Base-by-base conservation (phyloP, 2,329 filamentous ascomycete genomes). In the Penicillium sp. region DNA sequence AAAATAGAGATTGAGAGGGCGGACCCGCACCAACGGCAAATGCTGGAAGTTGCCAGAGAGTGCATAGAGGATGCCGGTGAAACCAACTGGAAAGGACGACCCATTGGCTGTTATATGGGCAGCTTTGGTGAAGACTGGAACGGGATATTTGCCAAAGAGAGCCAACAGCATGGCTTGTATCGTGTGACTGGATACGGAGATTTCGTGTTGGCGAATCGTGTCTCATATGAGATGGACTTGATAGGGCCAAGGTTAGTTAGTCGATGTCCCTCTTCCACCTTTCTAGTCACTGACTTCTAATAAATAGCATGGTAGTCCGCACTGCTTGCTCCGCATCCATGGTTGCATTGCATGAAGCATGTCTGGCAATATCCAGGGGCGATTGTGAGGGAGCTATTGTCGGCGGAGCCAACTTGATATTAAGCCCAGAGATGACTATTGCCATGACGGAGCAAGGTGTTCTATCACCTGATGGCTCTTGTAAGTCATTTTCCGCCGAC, bases 401-500 rank as follows among this genome's bases (percentile, higher is more conserved):
- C 3, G 76, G 72, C 1, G 76, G 77, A 16, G 65, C 71, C 9
- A 72, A 70, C 54, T 48, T 74, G 16, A 66, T 77, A 8, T 62
- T 69, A 11, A 65, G 65, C n/a, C 69, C 68, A 1, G 65, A 69
- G 0, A 55, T 70, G 59, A 68, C 51, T 1, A 56, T 50, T 11
- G 55, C 54, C 4, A 63, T 69, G 50, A 57, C 62, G 0, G 57
- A 62, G 4, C 61, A 58, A 23, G 52, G 54, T 27, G 62, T 82
- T 33, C 57, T 82, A 0, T 79, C 74, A 11, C 69, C 72, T 0
- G 75, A 71, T 13, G 81, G 81, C 0, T 65, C 72, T 9, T 84
- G 81, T 55, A 79, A 78, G 43, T 72, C 78, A 2, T 82, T 80
- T 52, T 78, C 81, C 50, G 71, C 72, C 4, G 53, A 66, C 3